Base-by-base conservation (phyloP, 192 early-diverging fungal genomes). In the Jimgerdemannia flammicorona region DNA sequence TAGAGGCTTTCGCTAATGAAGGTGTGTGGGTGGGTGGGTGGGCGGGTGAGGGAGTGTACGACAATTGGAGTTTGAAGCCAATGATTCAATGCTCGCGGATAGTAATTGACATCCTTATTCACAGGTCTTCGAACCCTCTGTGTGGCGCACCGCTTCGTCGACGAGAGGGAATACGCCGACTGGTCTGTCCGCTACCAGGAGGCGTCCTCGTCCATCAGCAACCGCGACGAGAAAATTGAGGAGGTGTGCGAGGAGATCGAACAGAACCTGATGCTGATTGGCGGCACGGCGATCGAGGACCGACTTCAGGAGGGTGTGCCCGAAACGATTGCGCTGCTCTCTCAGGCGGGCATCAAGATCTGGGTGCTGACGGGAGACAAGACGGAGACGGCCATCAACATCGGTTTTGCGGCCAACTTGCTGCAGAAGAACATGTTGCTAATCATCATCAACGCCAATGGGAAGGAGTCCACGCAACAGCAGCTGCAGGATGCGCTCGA, bases 311-410 rank as follows among this genome's bases (percentile, higher is more conserved):
- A 96, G n/a, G 96, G 95, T 73, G 97, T 99, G 3, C 96, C 97
- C 6, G 95, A 96, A 72, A 92, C 93, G 63, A 98, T 99, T 74
- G 90, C 91, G 3, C 89, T 90, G 42, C 80, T 99, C 69, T 86
- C 92, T 3, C 85, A 85, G 64, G 97, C 96, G 0, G 96, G 96
- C 19, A 94, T 98, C 75, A 96, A 97, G 82, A 81, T 98, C 49
- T 99, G 97, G 96, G 95, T 99, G 54, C 84, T 98, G 72, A 99
- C 97, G 0, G 97, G 96, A 19, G 96, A 99, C 85, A 99, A 99
- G 83, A 92, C 93, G 66, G 96, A 98, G 75, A 99, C 97, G 0
- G 97, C 97, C 3, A 97, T 99, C 80, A 97, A 97, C 78, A 99
- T 99, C 84, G 97, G 96, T 18, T 94, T 94, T 72, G 93, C 96